phyloP scores from a whole-genome alignment of 2,329 filamentous ascomycete genomes.

The Bertia moriformis region DNA sequence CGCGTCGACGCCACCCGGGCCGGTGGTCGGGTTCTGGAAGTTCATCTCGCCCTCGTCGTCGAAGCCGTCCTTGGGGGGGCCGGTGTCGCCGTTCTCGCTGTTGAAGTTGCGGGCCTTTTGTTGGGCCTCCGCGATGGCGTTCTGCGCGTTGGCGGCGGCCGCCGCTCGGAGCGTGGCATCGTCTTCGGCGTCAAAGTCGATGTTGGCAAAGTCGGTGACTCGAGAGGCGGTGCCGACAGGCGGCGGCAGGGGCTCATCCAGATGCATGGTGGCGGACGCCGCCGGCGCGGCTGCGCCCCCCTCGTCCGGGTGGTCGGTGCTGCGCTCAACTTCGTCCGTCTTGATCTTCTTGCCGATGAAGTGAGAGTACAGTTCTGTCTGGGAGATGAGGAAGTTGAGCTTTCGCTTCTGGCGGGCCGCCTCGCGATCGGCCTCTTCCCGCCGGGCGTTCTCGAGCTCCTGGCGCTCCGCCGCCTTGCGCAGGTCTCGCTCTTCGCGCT shows the following conservation, averaged over 20 bases:
- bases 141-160: constrained; percentile 89
- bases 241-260: constrained; percentile 25
- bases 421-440: constrained; percentile 92
- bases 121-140: constrained; percentile 86
- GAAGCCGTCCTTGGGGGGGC: no score
- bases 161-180: constrained; percentile 68
- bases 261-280: constrained; percentile 22
- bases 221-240: constrained; percentile 41
- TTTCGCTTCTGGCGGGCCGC: constrained; percentile 95
- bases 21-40: constrained; percentile 96
- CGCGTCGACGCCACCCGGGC: constrained; percentile 82
- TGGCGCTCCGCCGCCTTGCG: constrained; percentile 89
- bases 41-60: constrained; percentile 97
- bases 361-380: constrained; percentile 96
- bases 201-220: constrained; percentile 84
- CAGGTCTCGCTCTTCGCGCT: constrained; percentile 88
- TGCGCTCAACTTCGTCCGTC: constrained; percentile 84
- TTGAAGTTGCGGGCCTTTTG: constrained; percentile 89
- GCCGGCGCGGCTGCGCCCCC: constrained; percentile 48
- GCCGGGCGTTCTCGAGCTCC: constrained; percentile 90
- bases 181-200: constrained; percentile 92
- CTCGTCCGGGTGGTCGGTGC: constrained; percentile 69
- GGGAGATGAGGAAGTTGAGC: constrained; percentile 97
- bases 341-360: constrained; percentile 99
- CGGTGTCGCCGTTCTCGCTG: constrained; percentile 47